Base-by-base conservation (phyloP, 257 asterid genomes). In the Linaria vulgaris region DNA sequence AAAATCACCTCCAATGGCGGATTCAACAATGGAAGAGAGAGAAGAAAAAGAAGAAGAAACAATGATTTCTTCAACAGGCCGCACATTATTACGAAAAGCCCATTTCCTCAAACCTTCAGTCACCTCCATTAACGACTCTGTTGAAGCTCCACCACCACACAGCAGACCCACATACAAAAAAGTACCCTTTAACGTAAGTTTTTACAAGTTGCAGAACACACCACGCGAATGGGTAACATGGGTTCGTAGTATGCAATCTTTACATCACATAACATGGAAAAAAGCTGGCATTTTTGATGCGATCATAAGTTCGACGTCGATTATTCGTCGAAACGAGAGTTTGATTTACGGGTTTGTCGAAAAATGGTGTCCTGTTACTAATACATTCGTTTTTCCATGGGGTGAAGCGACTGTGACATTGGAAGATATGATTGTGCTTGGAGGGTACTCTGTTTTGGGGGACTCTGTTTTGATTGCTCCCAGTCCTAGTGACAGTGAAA, bases 381-480 rank as follows among this genome's bases (percentile, higher is more conserved):
- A 81, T 4, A 20, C 80, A 6, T 66, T 72, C 27, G 56, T 67
- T 38, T 78, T 76, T 11, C 73, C 77, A 0, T 73, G 87, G 88
- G 85, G 85, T 3, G 85, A 82, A 64, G 81, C 76, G 0, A 76
- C 74, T 6, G 16, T 79, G 43, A 79, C 85, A 4, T 46, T 82
- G 37, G 82, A 82, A 72, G 88, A 82, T 43, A 37, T 71, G 44
- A 44, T 55, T 50, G 50, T 69, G n/a, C 51, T 82, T 1, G 80
- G 83, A 8, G 83, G 83, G 43, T 81, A 38, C 23, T 53, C 80
- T 16, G 85, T 76, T 19, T 45, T 72, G 21, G 85, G 85, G 0
- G 46, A 64, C 0, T 64, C 37, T 24, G 77, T 69, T 53, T 41
- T 68, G 15, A 23, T 31, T 34, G n/a, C n/a, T n/a, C n/a, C n/a